Percentiles rank a stretch among this genome's conserved stretches.
Conservation (phyloP, 805 yeast genomes). For the Alloascoidea hylecoeti region DNA sequence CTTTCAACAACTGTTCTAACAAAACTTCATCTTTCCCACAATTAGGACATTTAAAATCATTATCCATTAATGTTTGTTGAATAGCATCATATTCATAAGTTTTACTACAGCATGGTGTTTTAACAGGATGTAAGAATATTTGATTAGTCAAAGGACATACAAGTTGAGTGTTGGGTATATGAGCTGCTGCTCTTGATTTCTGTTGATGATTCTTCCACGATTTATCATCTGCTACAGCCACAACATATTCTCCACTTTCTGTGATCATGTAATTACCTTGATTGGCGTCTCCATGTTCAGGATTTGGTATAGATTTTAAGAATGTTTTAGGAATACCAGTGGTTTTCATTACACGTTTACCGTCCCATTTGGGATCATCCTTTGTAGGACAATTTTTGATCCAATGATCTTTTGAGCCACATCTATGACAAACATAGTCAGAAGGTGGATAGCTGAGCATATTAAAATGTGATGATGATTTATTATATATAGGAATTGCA, state of each 20-base stretch:
- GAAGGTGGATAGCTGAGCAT: slow-evolving; percentile 86
- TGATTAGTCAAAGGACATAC: slow-evolving; percentile 60
- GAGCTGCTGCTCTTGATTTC: slow-evolving; percentile 30
- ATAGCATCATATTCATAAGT: slow-evolving; percentile 45
- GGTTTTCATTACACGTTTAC: slow-evolving; percentile 78
- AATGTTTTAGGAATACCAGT: slow-evolving; percentile 96
- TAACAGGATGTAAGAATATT: slow-evolving; percentile 57
- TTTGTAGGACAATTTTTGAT: slow-evolving; percentile 92
- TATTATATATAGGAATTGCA: slow-evolving; percentile 62
- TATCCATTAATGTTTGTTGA: slow-evolving; percentile 56
- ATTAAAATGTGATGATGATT: slow-evolving; percentile 32
- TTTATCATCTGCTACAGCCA: slow-evolving; percentile 86
- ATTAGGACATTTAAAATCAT: slow-evolving; percentile 84
- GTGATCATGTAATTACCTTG: slow-evolving; percentile 61
- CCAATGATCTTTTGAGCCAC: slow-evolving; percentile 95
- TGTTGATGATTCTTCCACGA: slow-evolving; percentile 85
- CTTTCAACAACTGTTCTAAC: slow-evolving; percentile 55
- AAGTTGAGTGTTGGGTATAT: slow-evolving; percentile 31
- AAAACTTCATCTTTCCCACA: slow-evolving; percentile 64
- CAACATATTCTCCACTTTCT: slow-evolving; percentile 91
- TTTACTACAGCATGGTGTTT: slow-evolving; percentile 67
- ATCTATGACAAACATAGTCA: slow-evolving; percentile 89
- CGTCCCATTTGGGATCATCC: slow-evolving; percentile 87
- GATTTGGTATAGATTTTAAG: slow-evolving; percentile 74
- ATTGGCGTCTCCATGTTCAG: slow-evolving; percentile 43